Conservation (phyloP, 805 yeast species). For the Isabelozyma gotoi region DNA sequence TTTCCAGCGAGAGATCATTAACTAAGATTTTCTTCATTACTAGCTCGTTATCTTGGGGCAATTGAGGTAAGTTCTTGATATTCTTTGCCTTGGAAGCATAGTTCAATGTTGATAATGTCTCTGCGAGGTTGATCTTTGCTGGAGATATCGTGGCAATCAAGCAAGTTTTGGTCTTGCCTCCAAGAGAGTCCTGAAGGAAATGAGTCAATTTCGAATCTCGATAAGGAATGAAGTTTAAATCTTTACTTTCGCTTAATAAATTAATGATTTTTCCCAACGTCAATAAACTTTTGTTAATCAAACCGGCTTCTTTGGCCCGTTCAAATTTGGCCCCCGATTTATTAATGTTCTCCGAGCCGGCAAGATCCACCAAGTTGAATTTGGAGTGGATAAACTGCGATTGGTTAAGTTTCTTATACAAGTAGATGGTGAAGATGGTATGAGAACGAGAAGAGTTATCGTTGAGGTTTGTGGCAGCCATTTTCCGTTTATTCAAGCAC, state of each 20-base stretch:
- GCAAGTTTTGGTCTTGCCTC: slow-evolving; percentile 86
- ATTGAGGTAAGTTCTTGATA: slow-evolving; percentile 61
- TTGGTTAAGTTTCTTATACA: slow-evolving; percentile 43
- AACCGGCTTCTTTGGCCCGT: slow-evolving; percentile 91
- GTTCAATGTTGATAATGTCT: slow-evolving; percentile 80
- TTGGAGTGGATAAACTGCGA: slow-evolving; percentile 49
- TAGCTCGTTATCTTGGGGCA: slow-evolving; percentile 40
- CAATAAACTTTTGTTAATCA: slow-evolving; percentile 83
- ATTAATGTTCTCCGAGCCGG: slow-evolving; percentile 89
- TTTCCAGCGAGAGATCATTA: slow-evolving; percentile 55
- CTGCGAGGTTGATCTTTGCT: slow-evolving; percentile 72
- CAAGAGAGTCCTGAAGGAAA: slow-evolving; percentile 75
- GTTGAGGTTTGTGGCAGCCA: slow-evolving; percentile 73
- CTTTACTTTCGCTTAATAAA: slow-evolving; percentile 30
- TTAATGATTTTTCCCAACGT: slow-evolving; percentile 90
- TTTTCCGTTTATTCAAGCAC: slow-evolving; percentile 61
- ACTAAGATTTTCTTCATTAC: slow-evolving; percentile 53
- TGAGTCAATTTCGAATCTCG: slow-evolving; percentile 79
- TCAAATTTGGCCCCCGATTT: slow-evolving; percentile 85
- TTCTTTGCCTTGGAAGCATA: slow-evolving; percentile 87
- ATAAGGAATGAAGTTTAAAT: slow-evolving; percentile 71
- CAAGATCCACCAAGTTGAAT: slow-evolving; percentile 85
- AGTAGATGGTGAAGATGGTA: slow-evolving; percentile 66
- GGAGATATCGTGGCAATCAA: slow-evolving; percentile 88
- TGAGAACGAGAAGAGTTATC: slow-evolving; percentile 76